Evolutionary conservation across 2,329 filamentous ascomycete genomes (phyloP).

Genomic region (Fusarium euwallaceae): DNA sequence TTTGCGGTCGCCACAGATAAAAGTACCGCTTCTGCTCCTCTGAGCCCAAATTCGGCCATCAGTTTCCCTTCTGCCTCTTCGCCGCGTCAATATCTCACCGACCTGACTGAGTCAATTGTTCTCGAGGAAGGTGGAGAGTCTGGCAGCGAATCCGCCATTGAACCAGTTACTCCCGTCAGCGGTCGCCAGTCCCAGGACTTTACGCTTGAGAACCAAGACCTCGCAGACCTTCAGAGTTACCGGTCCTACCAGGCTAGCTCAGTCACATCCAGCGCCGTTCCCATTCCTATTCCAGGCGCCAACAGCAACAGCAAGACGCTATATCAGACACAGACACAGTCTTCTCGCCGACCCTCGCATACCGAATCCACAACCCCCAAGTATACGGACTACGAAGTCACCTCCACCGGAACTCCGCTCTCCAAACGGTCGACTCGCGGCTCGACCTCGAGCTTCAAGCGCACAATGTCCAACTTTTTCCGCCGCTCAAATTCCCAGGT

Average conservation of each 20-base stretch:
- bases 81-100: constrained; percentile 62
- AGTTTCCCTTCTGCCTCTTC: constrained; percentile 54
- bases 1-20: constrained; percentile 43
- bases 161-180: constrained; percentile 73
- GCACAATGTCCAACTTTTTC: constrained; percentile 65
- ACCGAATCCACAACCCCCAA: constrained; percentile 40
- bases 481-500: constrained; percentile 56
- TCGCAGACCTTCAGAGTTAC: constrained; percentile 48
- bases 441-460: constrained; percentile 60
- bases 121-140: constrained; percentile 71
- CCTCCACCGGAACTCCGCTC: constrained; percentile 47
- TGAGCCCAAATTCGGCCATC: constrained; percentile 35
- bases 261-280: constrained; percentile 37
- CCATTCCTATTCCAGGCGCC: constrained; percentile 37
- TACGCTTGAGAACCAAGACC: constrained; percentile 57
- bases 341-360: constrained; percentile 37
- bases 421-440: constrained; percentile 58
- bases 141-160: constrained; percentile 69
- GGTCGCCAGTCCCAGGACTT: constrained; percentile 69
- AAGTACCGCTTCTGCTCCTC: constrained; percentile 41
- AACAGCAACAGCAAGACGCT: constrained; percentile 28
- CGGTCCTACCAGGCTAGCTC: constrained; percentile 42
- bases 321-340: constrained; percentile 35
- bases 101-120: constrained; percentile 64
- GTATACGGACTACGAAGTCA: constrained; percentile 42